Evolutionary conservation across 495 filamentous ascomycete genomes (phyloP).

Genomic region (Penicillium arizonense): DNA sequence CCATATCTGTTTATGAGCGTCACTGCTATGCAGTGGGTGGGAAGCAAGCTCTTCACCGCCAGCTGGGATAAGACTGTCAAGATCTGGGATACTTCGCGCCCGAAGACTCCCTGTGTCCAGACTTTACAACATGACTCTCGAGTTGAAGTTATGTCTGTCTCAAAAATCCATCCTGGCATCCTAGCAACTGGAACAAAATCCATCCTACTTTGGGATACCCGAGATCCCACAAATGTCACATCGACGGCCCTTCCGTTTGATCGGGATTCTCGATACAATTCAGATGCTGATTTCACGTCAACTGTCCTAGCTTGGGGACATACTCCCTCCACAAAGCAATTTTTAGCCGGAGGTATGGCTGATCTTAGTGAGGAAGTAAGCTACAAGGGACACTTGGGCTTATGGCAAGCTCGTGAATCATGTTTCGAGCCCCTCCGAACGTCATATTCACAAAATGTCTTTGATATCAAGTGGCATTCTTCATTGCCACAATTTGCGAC

Average conservation of each 20-base stretch:
- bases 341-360: conserved; percentile 76
- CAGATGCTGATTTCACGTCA: conserved; percentile 57
- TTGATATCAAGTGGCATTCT: conserved; percentile 80
- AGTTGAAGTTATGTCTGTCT: conserved; percentile 70
- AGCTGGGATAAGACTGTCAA: conserved; percentile 82
- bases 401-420: conserved; percentile 63
- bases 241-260: conserved; percentile 5
- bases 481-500: conserved; percentile 54
- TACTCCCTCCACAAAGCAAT: conserved; percentile 42
- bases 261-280: conserved; percentile 26
- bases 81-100: conserved; percentile 57
- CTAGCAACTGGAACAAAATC: conserved; percentile 51
- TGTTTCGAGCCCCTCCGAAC: conserved; percentile 43
- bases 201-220: conserved; percentile 33
- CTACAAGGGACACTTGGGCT: conserved; percentile 69
- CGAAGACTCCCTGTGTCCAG: conserved; percentile 34
- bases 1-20: conserved; percentile 77
- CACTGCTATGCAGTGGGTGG: conserved; percentile 70
- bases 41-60: conserved; percentile 65
- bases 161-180: conserved; percentile 34
- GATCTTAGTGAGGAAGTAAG: conserved; percentile 51
- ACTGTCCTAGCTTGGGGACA: conserved; percentile 74
- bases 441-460: conserved; percentile 64
- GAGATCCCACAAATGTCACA: neutral
- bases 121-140: conserved; percentile 63